Percentiles rank a stretch among this genome's conserved stretches.
phyloP scores from a whole-genome alignment of 352 stramenopile genomes.

The Saprolegnia diclina region DNA sequence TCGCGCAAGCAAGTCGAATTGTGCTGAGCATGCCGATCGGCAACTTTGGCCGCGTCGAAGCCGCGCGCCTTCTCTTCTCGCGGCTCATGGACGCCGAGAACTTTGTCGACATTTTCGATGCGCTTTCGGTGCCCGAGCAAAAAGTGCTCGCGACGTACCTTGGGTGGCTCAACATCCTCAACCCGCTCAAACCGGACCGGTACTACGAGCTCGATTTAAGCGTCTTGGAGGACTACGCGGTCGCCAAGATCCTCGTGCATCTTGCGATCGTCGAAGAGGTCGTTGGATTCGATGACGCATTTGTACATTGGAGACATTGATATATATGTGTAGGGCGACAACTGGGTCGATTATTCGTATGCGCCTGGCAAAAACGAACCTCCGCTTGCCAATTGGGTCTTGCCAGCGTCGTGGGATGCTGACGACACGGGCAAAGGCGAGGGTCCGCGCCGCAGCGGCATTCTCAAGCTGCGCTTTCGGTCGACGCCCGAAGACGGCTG shows the following conservation, averaged over 20 bases:
- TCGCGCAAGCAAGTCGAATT: conserved; percentile 59
- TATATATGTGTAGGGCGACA: conserved; percentile 27
- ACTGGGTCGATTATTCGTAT: conserved; percentile 37
- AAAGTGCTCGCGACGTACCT: conserved; percentile 52
- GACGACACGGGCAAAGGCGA: conserved; percentile 48
- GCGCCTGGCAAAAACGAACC: conserved; percentile 15
- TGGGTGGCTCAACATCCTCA: conserved; percentile 82
- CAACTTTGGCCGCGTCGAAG: conserved; percentile 59
- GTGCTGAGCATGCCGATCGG: conserved; percentile 61
- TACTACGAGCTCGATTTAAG: conserved; percentile 70
- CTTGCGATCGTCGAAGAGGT: conserved; percentile 64
- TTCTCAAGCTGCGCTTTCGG: conserved; percentile 45
- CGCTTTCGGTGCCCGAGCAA: conserved; percentile 48
- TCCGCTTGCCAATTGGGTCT: conserved; percentile 19
- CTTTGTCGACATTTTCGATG: conserved; percentile 40
- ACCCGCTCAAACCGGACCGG: conserved; percentile 67
- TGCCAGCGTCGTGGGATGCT: conserved; percentile 47
- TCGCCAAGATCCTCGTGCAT: conserved; percentile 71
- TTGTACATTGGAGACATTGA: background rate
- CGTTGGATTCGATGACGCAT: conserved; percentile 6
- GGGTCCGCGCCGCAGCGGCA: conserved; percentile 53
- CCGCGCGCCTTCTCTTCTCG: conserved; percentile 63
- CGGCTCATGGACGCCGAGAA: conserved; percentile 63
- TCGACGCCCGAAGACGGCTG: conserved; percentile 20
- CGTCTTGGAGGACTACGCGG: conserved; percentile 62